Conservation (phyloP, 129 eudicot species). For the Centaurea solstitialis region DNA sequence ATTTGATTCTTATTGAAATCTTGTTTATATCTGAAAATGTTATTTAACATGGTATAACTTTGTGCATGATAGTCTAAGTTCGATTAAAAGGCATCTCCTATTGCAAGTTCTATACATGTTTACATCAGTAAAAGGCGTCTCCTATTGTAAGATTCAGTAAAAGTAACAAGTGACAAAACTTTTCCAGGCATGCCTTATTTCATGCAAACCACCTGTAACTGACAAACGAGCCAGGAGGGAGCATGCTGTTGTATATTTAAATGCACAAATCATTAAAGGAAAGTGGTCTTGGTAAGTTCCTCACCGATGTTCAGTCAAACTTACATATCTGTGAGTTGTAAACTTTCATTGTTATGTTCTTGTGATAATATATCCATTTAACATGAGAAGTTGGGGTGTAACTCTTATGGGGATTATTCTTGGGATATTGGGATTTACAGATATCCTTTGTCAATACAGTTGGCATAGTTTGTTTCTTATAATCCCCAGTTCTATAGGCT, state of each 20-base stretch:
- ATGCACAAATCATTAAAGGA: slow-evolving; percentile 69
- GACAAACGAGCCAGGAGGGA: slow-evolving; percentile 78
- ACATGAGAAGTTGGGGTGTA: background rate
- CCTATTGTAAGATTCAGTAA: background rate
- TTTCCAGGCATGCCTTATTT: slow-evolving; percentile 65
- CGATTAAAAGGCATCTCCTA: background rate
- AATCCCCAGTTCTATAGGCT: background rate
- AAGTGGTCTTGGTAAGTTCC: slow-evolving; percentile 81
- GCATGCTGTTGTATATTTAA: slow-evolving; percentile 51
- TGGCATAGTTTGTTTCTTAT: background rate
- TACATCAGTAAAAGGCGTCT: background rate
- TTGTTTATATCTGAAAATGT: background rate
- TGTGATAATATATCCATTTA: slow-evolving; percentile 1
- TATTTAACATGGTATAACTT: background rate
- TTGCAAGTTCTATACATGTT: slow-evolving; percentile 8
- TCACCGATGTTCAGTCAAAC: background rate
- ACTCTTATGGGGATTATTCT: slow-evolving; percentile 2
- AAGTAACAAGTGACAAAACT: slow-evolving; percentile 1
- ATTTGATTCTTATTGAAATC: background rate
- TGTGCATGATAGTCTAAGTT: slow-evolving; percentile 5
- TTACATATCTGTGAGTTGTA: background rate
- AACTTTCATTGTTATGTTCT: background rate
- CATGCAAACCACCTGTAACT: slow-evolving; percentile 42
- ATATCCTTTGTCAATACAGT: background rate
- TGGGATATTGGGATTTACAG: background rate